Evolutionary conservation across 352 stramenopile species (phyloP).

Genomic region (Globisporangium radiosum): DNA sequence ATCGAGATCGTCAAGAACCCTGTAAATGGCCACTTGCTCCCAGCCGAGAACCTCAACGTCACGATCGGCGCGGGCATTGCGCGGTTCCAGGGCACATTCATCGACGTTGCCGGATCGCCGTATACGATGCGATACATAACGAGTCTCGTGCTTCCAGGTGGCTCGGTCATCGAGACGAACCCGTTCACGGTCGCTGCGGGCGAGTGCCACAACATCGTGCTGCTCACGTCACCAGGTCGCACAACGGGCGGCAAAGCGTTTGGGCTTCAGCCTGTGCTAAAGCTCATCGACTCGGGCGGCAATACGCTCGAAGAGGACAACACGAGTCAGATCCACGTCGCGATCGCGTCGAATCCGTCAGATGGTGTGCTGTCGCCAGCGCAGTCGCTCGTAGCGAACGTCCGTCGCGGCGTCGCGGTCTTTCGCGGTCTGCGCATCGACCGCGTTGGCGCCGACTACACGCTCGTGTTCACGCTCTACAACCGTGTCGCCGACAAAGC

Average conservation of each 20-base stretch:
- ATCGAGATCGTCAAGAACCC: constrained; percentile 71
- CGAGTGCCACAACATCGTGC: constrained; percentile 38
- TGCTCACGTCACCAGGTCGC: constrained; percentile 29
- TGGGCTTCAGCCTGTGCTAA: constrained; percentile 65
- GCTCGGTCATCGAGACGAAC: constrained; percentile 56
- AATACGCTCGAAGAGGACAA: constrained; percentile 63
- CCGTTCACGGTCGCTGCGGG: constrained; percentile 69
- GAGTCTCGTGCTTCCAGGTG: constrained; percentile 42
- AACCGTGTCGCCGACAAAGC: constrained; percentile 32
- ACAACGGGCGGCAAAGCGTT: constrained; percentile 71
- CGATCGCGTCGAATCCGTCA: constrained; percentile 71
- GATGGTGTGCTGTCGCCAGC: constrained; percentile 36
- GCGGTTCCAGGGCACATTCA: constrained; percentile 58
- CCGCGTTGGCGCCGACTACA: constrained; percentile 67
- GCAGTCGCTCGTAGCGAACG: constrained; percentile 28
- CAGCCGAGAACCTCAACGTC: constrained; percentile 34
- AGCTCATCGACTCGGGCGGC: constrained; percentile 65
- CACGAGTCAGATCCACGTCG: constrained; percentile 51
- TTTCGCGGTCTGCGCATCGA: constrained; percentile 77
- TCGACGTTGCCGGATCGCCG: constrained; percentile 70
- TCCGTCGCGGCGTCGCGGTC: constrained; percentile 46
- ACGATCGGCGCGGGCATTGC: constrained; percentile 46
- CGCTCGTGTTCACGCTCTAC: constrained; percentile 61
- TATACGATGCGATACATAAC: constrained; percentile 72
- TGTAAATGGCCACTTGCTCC: constrained; percentile 39